Conservation (phyloP, 768 basidiomycete genomes). For the Macrocybe gigantea region DNA sequence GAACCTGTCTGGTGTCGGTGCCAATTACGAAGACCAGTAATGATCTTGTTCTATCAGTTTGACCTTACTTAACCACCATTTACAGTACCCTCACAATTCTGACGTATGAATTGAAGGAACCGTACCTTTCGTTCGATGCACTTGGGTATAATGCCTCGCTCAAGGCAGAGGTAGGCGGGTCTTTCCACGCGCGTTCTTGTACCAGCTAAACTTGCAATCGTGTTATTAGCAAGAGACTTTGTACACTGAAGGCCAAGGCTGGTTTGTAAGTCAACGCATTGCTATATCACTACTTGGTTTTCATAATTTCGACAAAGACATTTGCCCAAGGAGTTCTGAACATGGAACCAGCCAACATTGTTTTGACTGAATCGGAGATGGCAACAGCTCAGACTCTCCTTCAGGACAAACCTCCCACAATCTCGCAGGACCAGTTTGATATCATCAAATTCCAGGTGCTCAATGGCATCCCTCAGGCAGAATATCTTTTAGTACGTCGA, state of each 20-base stretch:
- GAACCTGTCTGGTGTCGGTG: slow-evolving; percentile 26
- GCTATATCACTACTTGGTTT: neutral
- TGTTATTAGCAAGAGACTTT: slow-evolving; percentile 19
- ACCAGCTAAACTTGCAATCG: neutral
- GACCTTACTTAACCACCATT: neutral
- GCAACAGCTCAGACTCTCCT: slow-evolving; percentile 15
- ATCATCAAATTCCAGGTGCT: slow-evolving; percentile 21
- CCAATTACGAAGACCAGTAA: slow-evolving; percentile 28
- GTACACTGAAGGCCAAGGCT: slow-evolving; percentile 20
- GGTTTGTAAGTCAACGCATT: slow-evolving; percentile 15
- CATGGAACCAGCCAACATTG: slow-evolving; percentile 19
- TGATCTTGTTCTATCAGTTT: neutral
- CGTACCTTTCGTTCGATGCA: slow-evolving; percentile 24
- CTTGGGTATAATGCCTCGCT: slow-evolving; percentile 20
- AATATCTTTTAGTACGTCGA: slow-evolving; percentile 21
- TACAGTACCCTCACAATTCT: slow-evolving; percentile 20
- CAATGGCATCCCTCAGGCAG: slow-evolving; percentile 20
- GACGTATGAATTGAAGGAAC: slow-evolving; percentile 23
- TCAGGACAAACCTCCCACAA: slow-evolving; percentile 18
- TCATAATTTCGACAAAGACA: slow-evolving; percentile 13
- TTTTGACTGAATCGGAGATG: slow-evolving; percentile 18
- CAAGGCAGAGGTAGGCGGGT: slow-evolving; percentile 15
- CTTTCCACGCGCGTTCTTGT: neutral
- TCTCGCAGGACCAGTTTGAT: slow-evolving; percentile 19
- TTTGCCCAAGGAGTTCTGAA: slow-evolving; percentile 22